phyloP scores from a whole-genome alignment of 345 rosid species.

The Citrus hindsii region DNA sequence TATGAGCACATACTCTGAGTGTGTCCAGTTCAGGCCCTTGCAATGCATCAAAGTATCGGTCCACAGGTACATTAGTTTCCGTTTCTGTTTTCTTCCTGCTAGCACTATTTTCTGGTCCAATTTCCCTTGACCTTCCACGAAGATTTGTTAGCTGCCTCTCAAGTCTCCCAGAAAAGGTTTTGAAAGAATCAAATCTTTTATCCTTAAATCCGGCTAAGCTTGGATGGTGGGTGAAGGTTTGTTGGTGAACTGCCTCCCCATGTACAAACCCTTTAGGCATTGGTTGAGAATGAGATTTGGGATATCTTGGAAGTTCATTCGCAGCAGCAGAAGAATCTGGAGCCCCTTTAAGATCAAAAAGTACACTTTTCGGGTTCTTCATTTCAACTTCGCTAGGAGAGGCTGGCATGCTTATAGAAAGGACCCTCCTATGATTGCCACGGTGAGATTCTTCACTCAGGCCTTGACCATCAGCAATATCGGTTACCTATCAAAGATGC shows the following conservation, averaged over 20 bases:
- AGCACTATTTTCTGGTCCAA: constrained; percentile 20
- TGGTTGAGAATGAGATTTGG: constrained; percentile 58
- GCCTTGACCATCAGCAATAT: not conserved
- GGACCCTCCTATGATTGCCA: constrained; percentile 31
- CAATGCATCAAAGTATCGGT: constrained; percentile 76
- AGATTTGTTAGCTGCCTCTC: constrained; percentile 71
- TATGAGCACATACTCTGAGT: constrained; percentile 48
- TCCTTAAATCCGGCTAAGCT: constrained; percentile 39
- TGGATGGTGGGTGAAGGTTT: constrained; percentile 30
- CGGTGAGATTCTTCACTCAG: constrained; percentile 16
- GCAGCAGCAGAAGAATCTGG: constrained; percentile 27
- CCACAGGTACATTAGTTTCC: constrained; percentile 54
- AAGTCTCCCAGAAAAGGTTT: constrained; percentile 83
- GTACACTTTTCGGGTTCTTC: constrained; percentile 19
- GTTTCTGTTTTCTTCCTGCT: constrained; percentile 28
- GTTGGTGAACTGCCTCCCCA: constrained; percentile 8
- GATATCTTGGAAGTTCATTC: constrained; percentile 14
- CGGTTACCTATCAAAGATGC: constrained; percentile 1
- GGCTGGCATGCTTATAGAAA: constrained; percentile 67
- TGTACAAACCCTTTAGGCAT: constrained; percentile 42
- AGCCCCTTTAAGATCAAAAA: constrained; percentile 22
- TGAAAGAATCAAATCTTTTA: constrained; percentile 70
- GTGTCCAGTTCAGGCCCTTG: constrained; percentile 89
- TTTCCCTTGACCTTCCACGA: constrained; percentile 46
- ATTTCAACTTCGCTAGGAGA: constrained; percentile 33